Evolutionary conservation across 1,139 yeast genomes (phyloP), one percentile per base, ranked within the genome.

Genomic region (Suhomyces kunorum): DNA sequence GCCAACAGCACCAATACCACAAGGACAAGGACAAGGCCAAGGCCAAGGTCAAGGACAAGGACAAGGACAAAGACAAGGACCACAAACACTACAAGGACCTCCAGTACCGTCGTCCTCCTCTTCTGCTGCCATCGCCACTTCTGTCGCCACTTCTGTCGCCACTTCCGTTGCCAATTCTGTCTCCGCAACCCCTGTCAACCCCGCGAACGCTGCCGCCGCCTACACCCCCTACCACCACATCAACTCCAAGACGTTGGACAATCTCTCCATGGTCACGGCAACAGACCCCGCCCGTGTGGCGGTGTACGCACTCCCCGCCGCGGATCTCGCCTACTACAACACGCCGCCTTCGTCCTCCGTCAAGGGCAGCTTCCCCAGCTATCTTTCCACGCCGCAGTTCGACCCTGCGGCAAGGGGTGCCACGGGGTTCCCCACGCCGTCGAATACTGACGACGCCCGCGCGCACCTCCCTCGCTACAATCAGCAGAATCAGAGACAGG

Each of bases 231-330:
- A 53, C 34, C 51, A 49, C 38, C 58, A 50, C 32, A 55, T 68
- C 34, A 63, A 67, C 51, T 41, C 66, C 11, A 65, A 62, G 47
- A 58, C 74, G 5, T 54, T 69, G 54, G 74, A 69, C 36, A 68
- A 68, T 39, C 57, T 69, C 31, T 53, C 63, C 19, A 59, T 50
- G 51, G 59, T 64, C 32, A 64, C 69, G 16, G 50, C 45, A 28
- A 38, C 41, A 18, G 38, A 35, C 34, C 37, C 23, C 38, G 36
- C 14, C 16, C n/a, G n/a, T n/a, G n/a, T n/a, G n/a, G n/a, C n/a
- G n/a, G 32, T 40, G 41, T 40, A 36, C 27, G 26, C 24, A 12
- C 32, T 30, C 25, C 35, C 23, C 14, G 17, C 16, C 22, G 20
- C 29, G 28, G 32, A 25, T 14, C 13, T 28, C 25, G 25, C 43